A percentile compares a stretch with the other conserved stretches of the same genome.
These are phyloP conservation scores for Phascolomyces articulosus DNA, from an alignment of 371 early-diverging fungal genomes.

Conservation along the genomic window DNA sequence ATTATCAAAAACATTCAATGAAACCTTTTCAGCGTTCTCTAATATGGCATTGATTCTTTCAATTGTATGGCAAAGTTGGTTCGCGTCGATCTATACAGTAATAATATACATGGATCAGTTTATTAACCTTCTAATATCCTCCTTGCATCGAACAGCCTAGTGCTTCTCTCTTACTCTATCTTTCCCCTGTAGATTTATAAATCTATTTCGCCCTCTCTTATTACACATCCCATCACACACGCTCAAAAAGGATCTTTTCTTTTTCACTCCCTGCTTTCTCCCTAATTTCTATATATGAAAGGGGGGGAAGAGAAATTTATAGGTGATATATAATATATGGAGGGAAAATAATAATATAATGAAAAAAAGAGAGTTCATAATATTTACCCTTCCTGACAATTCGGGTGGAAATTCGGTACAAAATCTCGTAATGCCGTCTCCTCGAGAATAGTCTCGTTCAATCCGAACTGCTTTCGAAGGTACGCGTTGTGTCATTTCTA, in stretches of 20 bases:
- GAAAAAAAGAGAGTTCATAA: neutral
- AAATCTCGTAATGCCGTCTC: slow-evolving; percentile 55
- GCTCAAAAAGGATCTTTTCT: neutral
- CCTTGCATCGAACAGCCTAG: too few relatives aligned
- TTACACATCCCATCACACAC: neutral
- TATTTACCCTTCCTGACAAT: slow-evolving; percentile 41
- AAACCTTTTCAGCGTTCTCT: slow-evolving; percentile 46
- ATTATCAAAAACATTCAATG: slow-evolving; percentile 45
- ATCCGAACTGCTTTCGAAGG: slow-evolving; percentile 23
- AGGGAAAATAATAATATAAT: neutral
- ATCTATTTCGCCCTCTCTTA: neutral
- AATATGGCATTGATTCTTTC: slow-evolving; percentile 41
- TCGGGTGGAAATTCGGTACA: slow-evolving; percentile 39
- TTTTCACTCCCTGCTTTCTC: neutral
- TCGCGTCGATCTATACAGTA: neutral
- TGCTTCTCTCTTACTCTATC: too few relatives aligned
- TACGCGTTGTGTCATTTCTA: slow-evolving; percentile 2
- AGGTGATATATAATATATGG: neutral
- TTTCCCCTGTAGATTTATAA: too few relatives aligned
- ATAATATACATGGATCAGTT: neutral
- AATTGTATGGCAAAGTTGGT: slow-evolving; percentile 36
- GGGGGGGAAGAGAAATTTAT: neutral
- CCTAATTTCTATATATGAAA: neutral
- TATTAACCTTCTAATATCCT: too few relatives aligned
- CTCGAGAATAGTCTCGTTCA: slow-evolving; percentile 52